Evolutionary conservation across 306 rosid genomes (phyloP).

Genomic region (Boehmeria nivea): DNA sequence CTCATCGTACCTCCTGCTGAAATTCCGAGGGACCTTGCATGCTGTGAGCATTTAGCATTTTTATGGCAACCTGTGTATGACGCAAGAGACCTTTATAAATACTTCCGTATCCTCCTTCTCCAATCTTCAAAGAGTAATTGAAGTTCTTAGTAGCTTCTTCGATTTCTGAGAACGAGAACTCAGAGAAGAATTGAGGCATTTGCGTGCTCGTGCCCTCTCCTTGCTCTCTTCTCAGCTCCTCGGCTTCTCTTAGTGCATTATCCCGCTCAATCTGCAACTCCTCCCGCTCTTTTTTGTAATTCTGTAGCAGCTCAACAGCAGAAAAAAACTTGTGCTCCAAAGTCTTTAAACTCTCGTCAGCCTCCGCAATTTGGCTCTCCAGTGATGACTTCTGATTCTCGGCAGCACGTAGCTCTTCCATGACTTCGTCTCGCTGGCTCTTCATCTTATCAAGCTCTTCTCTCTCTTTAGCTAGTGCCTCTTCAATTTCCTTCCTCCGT

Average conservation of each 20-base stretch:
- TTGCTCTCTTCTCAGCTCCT: conserved; percentile 52
- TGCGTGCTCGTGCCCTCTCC: conserved; percentile 41
- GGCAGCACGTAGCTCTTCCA: conserved; percentile 49
- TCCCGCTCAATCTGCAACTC: conserved; percentile 54
- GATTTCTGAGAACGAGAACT: conserved; percentile 56
- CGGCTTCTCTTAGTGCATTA: conserved; percentile 59
- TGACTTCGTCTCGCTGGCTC: conserved; percentile 32
- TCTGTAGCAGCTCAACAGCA: conserved; percentile 42
- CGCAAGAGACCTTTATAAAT: conserved; percentile 62
- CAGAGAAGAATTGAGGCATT: conserved; percentile 47
- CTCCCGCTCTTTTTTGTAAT: conserved; percentile 53
- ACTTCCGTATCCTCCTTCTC: conserved; percentile 94
- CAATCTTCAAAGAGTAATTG: conserved; percentile 55
- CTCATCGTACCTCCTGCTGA: conserved; percentile 70
- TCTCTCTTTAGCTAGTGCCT: conserved; percentile 41
- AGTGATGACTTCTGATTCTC: conserved; percentile 38
- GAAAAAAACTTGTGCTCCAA: conserved; percentile 51
- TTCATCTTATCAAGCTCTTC: conserved; percentile 44
- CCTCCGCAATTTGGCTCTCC: conserved; percentile 48
- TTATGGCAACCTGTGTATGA: conserved; percentile 79
- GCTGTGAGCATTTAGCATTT: conserved; percentile 45
- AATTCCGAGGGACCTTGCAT: conserved; percentile 70
- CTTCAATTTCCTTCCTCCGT: conserved; percentile 57
- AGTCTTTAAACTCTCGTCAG: conserved; percentile 37
- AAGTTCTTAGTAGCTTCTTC: conserved; percentile 61